Evolutionary conservation across 345 rosid genomes (phyloP).

Genomic region (Melaleuca alternifolia): DNA sequence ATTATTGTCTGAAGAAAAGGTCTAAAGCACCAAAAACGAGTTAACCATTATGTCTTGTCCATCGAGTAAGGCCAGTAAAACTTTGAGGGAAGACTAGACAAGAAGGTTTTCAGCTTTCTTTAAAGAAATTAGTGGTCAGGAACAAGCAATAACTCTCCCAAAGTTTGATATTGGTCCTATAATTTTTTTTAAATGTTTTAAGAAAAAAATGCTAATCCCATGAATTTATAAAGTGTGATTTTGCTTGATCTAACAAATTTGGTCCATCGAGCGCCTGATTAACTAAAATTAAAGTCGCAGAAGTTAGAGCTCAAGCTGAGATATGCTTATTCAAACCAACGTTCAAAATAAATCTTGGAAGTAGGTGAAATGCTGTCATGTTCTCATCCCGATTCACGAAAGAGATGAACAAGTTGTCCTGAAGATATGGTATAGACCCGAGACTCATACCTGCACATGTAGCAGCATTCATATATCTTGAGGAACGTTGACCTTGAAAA

Average conservation of each 20-base stretch:
- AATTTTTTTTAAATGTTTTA: neutral
- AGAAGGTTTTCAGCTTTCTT: neutral
- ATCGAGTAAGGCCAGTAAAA: neutral
- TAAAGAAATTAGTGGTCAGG: neutral
- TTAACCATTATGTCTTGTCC: neutral
- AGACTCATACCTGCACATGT: neutral
- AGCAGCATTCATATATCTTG: neutral
- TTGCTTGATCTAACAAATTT: neutral
- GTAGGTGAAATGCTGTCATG: neutral
- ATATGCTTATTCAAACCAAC: neutral
- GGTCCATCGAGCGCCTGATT: neutral
- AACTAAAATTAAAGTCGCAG: neutral
- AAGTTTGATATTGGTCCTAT: neutral
- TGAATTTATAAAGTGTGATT: neutral
- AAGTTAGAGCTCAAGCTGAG: neutral
- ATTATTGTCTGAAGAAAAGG: neutral
- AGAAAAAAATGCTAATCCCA: neutral
- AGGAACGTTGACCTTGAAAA: neutral
- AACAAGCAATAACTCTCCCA: too few species aligned
- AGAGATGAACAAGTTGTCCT: neutral
- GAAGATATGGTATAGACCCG: neutral
- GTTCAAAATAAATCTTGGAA: neutral
- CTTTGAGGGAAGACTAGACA: neutral
- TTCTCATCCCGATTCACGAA: neutral
- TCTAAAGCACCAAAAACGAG: neutral